Base-by-base conservation (phyloP, 495 filamentous ascomycete species). In the Penicillium egyptiacum region DNA sequence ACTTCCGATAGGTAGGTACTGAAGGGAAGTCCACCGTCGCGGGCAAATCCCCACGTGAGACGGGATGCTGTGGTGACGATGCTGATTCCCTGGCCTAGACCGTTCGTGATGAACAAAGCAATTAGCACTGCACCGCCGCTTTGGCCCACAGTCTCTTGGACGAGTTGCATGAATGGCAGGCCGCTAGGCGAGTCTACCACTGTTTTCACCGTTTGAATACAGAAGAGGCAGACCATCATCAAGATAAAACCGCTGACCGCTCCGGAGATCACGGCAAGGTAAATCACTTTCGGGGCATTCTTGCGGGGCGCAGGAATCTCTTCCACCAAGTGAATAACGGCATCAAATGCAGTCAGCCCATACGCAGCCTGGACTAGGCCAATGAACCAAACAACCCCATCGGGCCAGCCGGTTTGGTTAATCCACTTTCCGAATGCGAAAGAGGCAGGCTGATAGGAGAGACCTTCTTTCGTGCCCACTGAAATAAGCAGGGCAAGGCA, bases 141-240 rank as follows among this genome's bases (percentile, higher is more conserved):
- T n/a, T 62, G 59, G 9, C 74, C 74, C 16, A 75, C 60, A 0
- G 74, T 75, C 17, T 74, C 65, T 14, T 70, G 63, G 26, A 75
- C 65, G 1, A 78, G 66, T 41, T 75, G 66, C 61, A 78, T 71
- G 55, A 78, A 78, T 16, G 75, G 75, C 0, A 77, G 65, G 3
- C 72, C 72, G 17, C 60, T 71, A 5, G 72, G 65, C 3, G 75
- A 65, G 40, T 75, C 67, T 58, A 86, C 74, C 10, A 91, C 78
- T 1, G 74, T 73, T 22, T 77, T 70, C 41, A 91, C 69, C 50
- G 87, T 79, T 47, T 77, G 85, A 59, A 92, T 88, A 53, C 79
- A 78, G 67, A 91, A 92, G 53, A 88, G 82, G 43, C 91, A 78
- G n/a, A 88, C 81, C 42, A 92, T 82, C 61, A 86, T 81, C 66